Conservation (phyloP, 2,329 filamentous ascomycete species). For the Sporothrix curviconia region DNA sequence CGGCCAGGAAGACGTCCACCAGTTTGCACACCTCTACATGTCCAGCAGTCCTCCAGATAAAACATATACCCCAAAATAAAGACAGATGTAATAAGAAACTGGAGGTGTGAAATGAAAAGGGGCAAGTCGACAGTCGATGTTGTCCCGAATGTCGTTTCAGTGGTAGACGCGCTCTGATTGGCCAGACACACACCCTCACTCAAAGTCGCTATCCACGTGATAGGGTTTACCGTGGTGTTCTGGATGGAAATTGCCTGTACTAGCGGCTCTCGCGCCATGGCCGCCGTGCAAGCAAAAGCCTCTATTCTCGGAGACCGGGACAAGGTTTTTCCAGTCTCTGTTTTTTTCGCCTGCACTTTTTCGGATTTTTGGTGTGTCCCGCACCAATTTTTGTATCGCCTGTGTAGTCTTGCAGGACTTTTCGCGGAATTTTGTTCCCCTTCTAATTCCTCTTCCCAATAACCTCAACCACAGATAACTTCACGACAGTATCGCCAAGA, state of each 20-base stretch:
- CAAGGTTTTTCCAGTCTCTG: conserved; percentile 16
- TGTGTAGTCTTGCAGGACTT: conserved; percentile 2
- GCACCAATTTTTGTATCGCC: conserved; percentile 20
- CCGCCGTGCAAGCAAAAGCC: not conserved
- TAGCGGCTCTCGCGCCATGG: not conserved
- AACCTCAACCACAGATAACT: conserved; percentile 14
- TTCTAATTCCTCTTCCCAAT: conserved; percentile 8
- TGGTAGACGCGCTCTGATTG: not conserved
- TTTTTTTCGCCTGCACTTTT: conserved; percentile 11
- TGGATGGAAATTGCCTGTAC: not conserved
- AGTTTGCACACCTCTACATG: not conserved
- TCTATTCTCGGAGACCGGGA: not conserved
- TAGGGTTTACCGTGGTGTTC: too few species aligned
- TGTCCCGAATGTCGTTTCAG: too few species aligned
- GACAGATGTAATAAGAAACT: too few species aligned
- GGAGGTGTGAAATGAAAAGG: not conserved
- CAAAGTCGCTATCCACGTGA: conserved; percentile 14
- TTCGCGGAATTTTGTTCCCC: conserved; percentile 13
- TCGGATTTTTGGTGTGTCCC: conserved; percentile 19
- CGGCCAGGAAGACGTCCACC: not conserved
- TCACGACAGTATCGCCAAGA: conserved; percentile 22
- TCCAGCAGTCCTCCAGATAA: conserved; percentile 9
- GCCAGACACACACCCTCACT: too few species aligned
- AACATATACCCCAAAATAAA: not conserved
- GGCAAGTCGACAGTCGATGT: too few species aligned